Conservation (phyloP, 352 stramenopile genomes). For the Achlya hypogyna region DNA sequence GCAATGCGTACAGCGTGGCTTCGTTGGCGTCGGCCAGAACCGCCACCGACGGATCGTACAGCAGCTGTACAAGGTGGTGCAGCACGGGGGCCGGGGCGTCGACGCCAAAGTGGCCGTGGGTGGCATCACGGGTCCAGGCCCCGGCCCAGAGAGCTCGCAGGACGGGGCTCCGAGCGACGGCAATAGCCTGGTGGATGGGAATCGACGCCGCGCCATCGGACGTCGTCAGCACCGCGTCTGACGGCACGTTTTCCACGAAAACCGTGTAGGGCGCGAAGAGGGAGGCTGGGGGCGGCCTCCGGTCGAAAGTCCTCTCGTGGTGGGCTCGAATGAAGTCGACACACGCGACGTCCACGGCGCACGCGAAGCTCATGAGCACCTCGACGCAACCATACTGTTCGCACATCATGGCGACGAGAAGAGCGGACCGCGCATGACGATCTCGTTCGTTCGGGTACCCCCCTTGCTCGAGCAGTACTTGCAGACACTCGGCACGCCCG, state of each 20-base stretch:
- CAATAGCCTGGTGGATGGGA: not conserved
- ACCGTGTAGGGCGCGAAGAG: not conserved
- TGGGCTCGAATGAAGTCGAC: conserved; percentile 3
- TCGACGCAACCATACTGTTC: not conserved
- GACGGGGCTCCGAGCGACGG: not conserved
- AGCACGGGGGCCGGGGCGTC: not conserved
- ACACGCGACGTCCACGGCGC: not conserved
- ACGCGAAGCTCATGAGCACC: conserved; percentile 10
- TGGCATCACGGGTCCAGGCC: not conserved
- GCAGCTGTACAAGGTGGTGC: not conserved
- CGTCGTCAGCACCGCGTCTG: not conserved
- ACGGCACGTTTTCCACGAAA: not conserved
- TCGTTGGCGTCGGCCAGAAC: not conserved
- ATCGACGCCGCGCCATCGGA: not conserved
- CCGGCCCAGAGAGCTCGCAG: conserved; percentile 2
- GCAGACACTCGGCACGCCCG: not conserved
- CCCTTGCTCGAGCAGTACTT: not conserved
- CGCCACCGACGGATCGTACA: conserved; percentile 2
- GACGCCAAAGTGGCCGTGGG: not conserved
- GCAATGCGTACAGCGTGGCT: not conserved
- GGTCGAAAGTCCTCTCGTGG: not conserved
- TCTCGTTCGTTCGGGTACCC: conserved; percentile 19
- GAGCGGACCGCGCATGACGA: conserved; percentile 1
- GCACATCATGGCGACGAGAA: not conserved
- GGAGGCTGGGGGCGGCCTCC: not conserved